Conservation (phyloP, 179 eudicot genomes). For the Pouteria campechiana region DNA sequence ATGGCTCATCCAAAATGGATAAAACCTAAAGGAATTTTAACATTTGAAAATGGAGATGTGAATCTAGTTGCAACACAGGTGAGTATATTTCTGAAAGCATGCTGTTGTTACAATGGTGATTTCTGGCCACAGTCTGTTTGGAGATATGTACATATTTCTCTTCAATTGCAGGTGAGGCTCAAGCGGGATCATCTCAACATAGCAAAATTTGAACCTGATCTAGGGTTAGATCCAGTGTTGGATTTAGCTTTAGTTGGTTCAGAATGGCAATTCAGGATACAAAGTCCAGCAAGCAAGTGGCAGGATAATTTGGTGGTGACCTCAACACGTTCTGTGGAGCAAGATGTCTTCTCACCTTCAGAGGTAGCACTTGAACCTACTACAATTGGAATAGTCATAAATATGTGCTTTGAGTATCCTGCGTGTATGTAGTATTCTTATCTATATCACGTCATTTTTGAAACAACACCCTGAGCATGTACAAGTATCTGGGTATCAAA, state of each 20-base stretch:
- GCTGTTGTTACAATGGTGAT: background rate
- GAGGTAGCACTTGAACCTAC: slow-evolving; percentile 89
- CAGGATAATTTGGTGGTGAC: slow-evolving; percentile 96
- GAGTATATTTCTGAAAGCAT: slow-evolving; percentile 5
- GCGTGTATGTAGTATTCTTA: too few relatives aligned
- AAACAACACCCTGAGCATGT: too few relatives aligned
- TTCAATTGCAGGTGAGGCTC: slow-evolving; percentile 64
- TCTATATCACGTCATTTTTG: too few relatives aligned
- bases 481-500: too few relatives aligned
- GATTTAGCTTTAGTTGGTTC: slow-evolving; percentile 98
- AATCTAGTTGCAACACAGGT: slow-evolving; percentile 99
- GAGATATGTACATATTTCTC: background rate
- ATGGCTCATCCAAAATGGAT: slow-evolving; percentile 87
- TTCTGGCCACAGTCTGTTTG: background rate
- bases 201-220: slow-evolving; percentile 96
- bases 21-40: slow-evolving; percentile 84
- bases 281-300: slow-evolving; percentile 98
- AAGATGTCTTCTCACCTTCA: slow-evolving; percentile 87
- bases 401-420: too few relatives aligned
- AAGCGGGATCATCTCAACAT: slow-evolving; percentile 89
- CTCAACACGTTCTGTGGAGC: slow-evolving; percentile 95
- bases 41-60: slow-evolving; percentile 94
- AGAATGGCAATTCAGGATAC: slow-evolving; percentile 99
- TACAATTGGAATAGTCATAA: too few relatives aligned
- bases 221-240: slow-evolving; percentile 86